Percentiles rank a stretch among this genome's conserved stretches.
phyloP scores from a whole-genome alignment of 345 rosid genomes.

The Sisymbrium irio region DNA sequence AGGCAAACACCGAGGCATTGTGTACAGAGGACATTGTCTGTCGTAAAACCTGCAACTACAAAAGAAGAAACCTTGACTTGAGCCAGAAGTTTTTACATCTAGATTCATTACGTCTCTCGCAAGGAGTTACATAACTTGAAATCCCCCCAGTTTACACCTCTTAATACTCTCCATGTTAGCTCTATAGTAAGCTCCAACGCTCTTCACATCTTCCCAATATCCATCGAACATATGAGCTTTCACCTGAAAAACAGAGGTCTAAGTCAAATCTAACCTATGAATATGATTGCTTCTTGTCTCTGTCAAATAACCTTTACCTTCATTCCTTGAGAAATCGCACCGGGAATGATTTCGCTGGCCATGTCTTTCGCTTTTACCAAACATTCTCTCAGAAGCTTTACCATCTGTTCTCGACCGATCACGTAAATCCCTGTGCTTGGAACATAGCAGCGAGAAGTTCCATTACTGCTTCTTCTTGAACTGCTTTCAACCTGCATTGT shows the following conservation, averaged over 20 bases:
- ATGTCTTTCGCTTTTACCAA: constrained; percentile 59
- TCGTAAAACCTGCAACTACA: constrained; percentile 57
- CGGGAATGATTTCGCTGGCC: constrained; percentile 57
- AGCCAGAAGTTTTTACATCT: constrained; percentile 27
- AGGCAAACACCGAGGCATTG: constrained; percentile 72
- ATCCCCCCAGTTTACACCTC: constrained; percentile 35
- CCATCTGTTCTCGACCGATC: constrained; percentile 53
- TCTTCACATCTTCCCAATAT: constrained; percentile 77
- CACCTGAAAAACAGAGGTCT: constrained; percentile 44
- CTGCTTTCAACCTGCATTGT: constrained; percentile 41
- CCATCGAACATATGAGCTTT: constrained; percentile 62
- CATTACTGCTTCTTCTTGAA: constrained; percentile 21
- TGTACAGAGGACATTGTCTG: constrained; percentile 50
- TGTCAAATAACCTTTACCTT: constrained; percentile 44
- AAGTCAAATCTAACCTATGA: neutral
- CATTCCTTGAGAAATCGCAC: constrained; percentile 66
- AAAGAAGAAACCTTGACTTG: constrained; percentile 9
- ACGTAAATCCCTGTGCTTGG: constrained; percentile 74
- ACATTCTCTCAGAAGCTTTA: constrained; percentile 49
- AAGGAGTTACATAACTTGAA: constrained; percentile 31
- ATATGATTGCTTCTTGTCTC: neutral
- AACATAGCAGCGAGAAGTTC: neutral
- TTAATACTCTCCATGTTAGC: constrained; percentile 76
- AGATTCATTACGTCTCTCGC: neutral
- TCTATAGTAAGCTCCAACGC: constrained; percentile 60